These are phyloP conservation scores for Torulaspora delbrueckii DNA, from an alignment of 805 yeast genomes.

Conservation along the genomic window DNA sequence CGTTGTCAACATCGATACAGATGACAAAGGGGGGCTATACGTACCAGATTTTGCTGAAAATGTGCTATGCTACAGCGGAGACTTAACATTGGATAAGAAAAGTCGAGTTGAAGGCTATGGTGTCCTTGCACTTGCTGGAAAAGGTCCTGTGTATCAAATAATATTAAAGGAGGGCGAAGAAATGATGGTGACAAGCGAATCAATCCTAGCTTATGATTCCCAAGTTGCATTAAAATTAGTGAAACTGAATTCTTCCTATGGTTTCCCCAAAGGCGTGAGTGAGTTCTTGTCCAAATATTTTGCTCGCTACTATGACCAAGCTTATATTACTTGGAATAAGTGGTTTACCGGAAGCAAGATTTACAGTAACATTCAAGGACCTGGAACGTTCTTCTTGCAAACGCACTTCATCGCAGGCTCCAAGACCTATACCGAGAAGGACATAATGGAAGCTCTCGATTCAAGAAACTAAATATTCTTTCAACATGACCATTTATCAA, in stretches of 20 bases:
- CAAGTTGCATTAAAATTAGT: constrained; percentile 8
- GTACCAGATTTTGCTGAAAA: constrained; percentile 20
- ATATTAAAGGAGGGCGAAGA: constrained; percentile 22
- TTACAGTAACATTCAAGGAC: constrained; percentile 30
- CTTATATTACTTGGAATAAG: constrained; percentile 13
- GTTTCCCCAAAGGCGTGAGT: constrained; percentile 9
- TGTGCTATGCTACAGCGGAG: constrained; percentile 27
- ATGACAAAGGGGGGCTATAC: constrained; percentile 19
- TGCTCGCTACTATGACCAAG: constrained; percentile 11
- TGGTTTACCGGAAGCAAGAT: constrained; percentile 17
- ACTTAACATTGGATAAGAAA: constrained; percentile 12
- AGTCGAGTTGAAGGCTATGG: constrained; percentile 28
- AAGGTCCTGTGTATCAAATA: constrained; percentile 30
- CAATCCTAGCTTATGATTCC: constrained; percentile 21
- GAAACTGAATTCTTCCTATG: constrained; percentile 5
- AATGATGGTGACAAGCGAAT: constrained; percentile 22
- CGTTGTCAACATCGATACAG: constrained; percentile 22
- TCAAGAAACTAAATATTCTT: not conserved
- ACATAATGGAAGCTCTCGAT: constrained; percentile 8
- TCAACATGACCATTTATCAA: constrained; percentile 1
- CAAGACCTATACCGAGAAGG: constrained; percentile 11
- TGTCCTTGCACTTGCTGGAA: constrained; percentile 30
- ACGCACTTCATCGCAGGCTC: constrained; percentile 16
- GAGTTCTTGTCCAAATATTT: constrained; percentile 6
- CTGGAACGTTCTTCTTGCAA: constrained; percentile 31